A percentile compares a stretch with the other conserved stretches of the same genome.
Conservation (phyloP, 169 alveolate genomes). For the Plasmodium vivax region DNA sequence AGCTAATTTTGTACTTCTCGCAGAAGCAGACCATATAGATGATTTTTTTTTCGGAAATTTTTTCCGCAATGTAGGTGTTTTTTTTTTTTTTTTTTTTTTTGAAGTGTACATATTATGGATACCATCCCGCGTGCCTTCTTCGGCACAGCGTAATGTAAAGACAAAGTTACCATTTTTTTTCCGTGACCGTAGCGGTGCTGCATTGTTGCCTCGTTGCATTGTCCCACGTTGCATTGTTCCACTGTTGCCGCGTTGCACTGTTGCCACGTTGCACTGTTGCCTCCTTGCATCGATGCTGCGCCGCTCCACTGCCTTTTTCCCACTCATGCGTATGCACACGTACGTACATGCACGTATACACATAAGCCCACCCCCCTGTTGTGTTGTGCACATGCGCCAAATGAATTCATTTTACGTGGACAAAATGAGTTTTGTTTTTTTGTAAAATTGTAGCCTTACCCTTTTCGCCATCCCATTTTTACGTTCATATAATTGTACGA, state of each 20-base stretch:
- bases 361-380: not conserved
- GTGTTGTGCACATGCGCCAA: not conserved
- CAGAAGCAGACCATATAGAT: conserved; percentile 2
- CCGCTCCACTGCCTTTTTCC: not conserved
- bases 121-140: not conserved
- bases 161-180: not conserved
- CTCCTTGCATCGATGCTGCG: not conserved
- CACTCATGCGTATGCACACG: not conserved
- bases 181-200: conserved; percentile 1
- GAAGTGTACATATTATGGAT: not conserved
- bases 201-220: not conserved
- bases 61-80: not conserved
- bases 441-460: not conserved
- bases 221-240: too few relatives aligned
- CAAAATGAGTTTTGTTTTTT: not conserved
- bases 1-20: conserved; percentile 13
- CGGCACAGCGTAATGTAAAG: not conserved
- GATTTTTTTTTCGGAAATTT: not conserved
- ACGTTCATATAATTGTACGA: not conserved
- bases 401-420: not conserved
- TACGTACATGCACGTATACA: conserved; percentile 6
- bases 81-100: not conserved
- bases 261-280: not conserved
- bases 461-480: not conserved
- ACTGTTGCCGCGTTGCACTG: not conserved